Base-by-base conservation (phyloP, 345 rosid genomes). In the Hypericum androsaemum region DNA sequence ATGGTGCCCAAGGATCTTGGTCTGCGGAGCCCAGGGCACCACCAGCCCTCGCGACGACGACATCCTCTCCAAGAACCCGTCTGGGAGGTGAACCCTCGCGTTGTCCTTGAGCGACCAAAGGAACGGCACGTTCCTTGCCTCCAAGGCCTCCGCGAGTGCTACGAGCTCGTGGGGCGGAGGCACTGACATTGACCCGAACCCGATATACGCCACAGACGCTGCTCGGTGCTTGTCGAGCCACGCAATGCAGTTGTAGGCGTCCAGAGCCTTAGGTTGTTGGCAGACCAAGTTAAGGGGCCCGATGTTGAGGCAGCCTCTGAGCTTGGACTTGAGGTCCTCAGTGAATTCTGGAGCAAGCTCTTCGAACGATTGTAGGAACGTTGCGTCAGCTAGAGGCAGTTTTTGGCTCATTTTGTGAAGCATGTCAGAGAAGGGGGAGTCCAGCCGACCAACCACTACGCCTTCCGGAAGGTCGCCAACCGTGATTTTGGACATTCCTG, bases 11-110 rank as follows among this genome's bases (percentile, higher is more conserved):
- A 84, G 54, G 11, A 84, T 61, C 36, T 75, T 37, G 2, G 15
- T 4, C 49, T 88, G 96, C 5, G 89, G 94, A 5, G 80, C 67
- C 89, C 89, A 72, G 9, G 84, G 66, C 41, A 84, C 78, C 11
- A 85, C 42, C 54, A 65, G 70, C 36, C 84, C 72, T 41, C 60
- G 70, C 42, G 46, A 55, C 6, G 60, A 71, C 2, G 74, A 22
- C 32, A 22, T 49, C 57, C 39, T 67, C 17, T 78, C 85, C 7
- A 68, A 2, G 47, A 76, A 78, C 46, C 71, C 79, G 36, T 62
- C 39, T 14, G 83, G 78, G 51, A 80, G 61, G 22, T 54, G 46
- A 15, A 38, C 64, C 13, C 43, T 53, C 0, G 51, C 41, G 28
- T 59, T 38, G 13, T 41, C 70, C 49, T 36, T 65, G 57, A 85